Evolutionary conservation across 129 eudicot genomes (phyloP).

Genomic region (Chrysanthemum makinoi): DNA sequence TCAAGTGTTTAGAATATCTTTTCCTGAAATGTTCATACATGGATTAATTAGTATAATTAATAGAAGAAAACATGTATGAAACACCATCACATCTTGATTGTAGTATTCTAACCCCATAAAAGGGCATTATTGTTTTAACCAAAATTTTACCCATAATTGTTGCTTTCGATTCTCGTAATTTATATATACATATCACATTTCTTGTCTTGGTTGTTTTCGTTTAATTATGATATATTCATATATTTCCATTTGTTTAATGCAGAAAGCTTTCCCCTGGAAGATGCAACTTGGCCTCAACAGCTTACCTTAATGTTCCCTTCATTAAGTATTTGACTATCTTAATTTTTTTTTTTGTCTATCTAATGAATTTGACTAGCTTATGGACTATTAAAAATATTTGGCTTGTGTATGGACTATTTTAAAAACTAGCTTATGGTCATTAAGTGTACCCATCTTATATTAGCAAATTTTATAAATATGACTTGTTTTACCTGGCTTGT

Average conservation of each 20-base stretch:
- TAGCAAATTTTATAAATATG: not conserved
- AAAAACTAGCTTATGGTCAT: not conserved
- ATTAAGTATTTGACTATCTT: not conserved
- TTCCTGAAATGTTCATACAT: not conserved
- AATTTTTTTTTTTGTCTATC: not conserved
- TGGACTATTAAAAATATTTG: too few relatives aligned
- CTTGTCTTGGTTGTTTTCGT: not conserved
- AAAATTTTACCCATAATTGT: not conserved
- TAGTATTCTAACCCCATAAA: not conserved
- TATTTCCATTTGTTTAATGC: not conserved
- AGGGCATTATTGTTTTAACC: not conserved
- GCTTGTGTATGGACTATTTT: too few relatives aligned
- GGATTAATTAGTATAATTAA: not conserved
- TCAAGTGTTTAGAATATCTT: not conserved
- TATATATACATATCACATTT: not conserved
- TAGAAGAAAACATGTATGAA: not conserved
- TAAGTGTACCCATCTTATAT: not conserved
- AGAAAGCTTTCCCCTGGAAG: not conserved
- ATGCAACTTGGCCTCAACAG: not conserved
- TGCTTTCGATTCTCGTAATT: not conserved
- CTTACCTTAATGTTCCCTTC: too few relatives aligned
- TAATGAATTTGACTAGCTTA: not conserved
- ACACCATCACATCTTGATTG: not conserved
- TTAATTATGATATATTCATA: not conserved
- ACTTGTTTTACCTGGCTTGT: not conserved